phyloP scores from a whole-genome alignment of 2,329 filamentous ascomycete species.

The Sarocladium oryzae region DNA sequence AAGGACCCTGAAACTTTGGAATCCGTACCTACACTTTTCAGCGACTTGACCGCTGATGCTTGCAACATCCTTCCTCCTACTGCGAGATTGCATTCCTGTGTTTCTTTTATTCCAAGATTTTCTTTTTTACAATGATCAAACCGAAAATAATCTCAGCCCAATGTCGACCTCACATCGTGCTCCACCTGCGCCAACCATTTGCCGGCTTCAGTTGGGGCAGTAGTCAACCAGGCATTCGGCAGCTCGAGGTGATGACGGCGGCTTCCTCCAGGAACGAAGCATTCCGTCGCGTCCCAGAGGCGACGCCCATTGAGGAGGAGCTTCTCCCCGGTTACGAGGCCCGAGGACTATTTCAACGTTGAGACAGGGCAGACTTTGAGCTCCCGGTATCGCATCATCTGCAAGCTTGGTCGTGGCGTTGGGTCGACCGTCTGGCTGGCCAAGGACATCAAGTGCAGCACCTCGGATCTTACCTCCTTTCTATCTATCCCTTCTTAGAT shows the following conservation, averaged over 20 bases:
- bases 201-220: constrained; percentile 3
- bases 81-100: too few relatives aligned
- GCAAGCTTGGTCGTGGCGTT: constrained; percentile 12
- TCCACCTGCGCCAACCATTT: constrained; percentile 2
- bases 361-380: constrained; percentile 3
- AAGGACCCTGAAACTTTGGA: too few relatives aligned
- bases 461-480: neutral
- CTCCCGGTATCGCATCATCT: constrained; percentile 10
- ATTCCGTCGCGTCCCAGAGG: constrained; percentile 7
- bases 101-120: too few relatives aligned
- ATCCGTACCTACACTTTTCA: too few relatives aligned
- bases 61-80: too few relatives aligned
- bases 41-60: too few relatives aligned
- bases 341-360: constrained; percentile 11
- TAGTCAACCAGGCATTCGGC: constrained; percentile 1
- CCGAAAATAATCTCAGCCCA: neutral
- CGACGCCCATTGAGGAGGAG: constrained; percentile 12
- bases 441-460: constrained; percentile 10
- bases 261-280: constrained; percentile 8
- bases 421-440: constrained; percentile 14
- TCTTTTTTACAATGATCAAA: neutral
- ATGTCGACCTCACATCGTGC: neutral
- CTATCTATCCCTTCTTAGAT: neutral
- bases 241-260: constrained; percentile 4
- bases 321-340: constrained; percentile 12